These are phyloP conservation scores for Hanseniaspora uvarum DNA, from an alignment of 1,139 yeast species.

Conservation along the genomic window DNA sequence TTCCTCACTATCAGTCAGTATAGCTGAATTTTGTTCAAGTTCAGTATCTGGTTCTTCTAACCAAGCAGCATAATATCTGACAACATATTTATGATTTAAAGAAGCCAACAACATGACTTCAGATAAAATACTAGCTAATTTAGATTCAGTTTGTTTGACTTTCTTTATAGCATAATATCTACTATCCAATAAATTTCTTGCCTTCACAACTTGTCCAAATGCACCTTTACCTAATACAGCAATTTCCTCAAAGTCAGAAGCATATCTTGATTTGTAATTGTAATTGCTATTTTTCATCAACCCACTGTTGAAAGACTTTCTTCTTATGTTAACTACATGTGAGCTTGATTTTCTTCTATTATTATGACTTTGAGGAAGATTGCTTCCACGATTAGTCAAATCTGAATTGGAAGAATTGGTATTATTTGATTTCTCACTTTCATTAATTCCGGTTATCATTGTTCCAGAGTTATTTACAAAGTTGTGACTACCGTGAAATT, in stretches of 20 bases:
- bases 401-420: not conserved
- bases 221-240: constrained; percentile 92
- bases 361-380: not conserved
- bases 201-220: constrained; percentile 94
- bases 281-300: constrained; percentile 31
- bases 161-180: constrained; percentile 90
- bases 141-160: constrained; percentile 70
- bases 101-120: constrained; percentile 89
- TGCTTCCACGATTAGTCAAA: not conserved
- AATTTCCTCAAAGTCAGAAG: constrained; percentile 84
- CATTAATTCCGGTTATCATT: not conserved
- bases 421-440: not conserved
- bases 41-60: constrained; percentile 50
- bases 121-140: constrained; percentile 67
- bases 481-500: constrained; percentile 15
- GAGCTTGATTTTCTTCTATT: constrained; percentile 21
- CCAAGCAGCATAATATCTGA: constrained; percentile 95
- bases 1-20: constrained; percentile 31
- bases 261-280: constrained; percentile 45
- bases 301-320: constrained; percentile 36
- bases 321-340: constrained; percentile 26
- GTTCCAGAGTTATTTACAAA: constrained; percentile 4
- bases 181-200: constrained; percentile 85
- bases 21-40: constrained; percentile 35
- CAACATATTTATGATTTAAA: constrained; percentile 88